phyloP scores from a whole-genome alignment of 2,329 filamentous ascomycete genomes.

The Cladorrhinum sp. region DNA sequence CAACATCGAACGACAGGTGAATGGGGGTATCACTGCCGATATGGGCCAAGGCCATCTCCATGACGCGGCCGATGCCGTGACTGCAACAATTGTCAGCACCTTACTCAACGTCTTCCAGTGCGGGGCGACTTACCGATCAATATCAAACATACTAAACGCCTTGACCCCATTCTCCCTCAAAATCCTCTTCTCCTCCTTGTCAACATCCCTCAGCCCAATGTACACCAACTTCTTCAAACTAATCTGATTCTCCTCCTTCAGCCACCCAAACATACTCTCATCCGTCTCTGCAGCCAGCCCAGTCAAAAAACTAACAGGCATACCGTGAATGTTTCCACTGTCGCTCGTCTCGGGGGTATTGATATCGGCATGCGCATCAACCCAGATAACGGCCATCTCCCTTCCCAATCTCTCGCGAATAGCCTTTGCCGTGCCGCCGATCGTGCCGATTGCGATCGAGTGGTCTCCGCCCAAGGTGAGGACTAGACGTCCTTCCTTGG shows the following conservation, averaged over 20 bases:
- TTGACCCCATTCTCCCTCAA: constrained; percentile 85
- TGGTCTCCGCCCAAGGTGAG: constrained; percentile 95
- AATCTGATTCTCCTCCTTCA: constrained; percentile 66
- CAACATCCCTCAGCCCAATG: constrained; percentile 91
- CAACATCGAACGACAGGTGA: constrained; percentile 95
- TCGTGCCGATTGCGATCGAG: constrained; percentile 90
- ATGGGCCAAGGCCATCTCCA: constrained; percentile 97
- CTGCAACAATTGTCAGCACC: constrained; percentile 41
- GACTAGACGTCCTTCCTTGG: constrained; percentile 77
- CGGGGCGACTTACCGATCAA: constrained; percentile 66
- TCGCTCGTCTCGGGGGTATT: constrained; percentile 89
- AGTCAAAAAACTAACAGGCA: constrained; percentile 91
- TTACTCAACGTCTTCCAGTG: background rate
- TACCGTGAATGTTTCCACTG: constrained; percentile 94
- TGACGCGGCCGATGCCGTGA: constrained; percentile 89
- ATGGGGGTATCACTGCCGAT: constrained; percentile 94
- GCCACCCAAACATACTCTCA: constrained; percentile 85
- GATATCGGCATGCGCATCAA: constrained; percentile 96
- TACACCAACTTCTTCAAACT: constrained; percentile 88
- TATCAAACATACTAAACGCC: constrained; percentile 98
- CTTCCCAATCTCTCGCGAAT: constrained; percentile 75
- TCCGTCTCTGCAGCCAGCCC: constrained; percentile 75
- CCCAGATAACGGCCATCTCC: constrained; percentile 96
- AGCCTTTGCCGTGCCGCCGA: constrained; percentile 83
- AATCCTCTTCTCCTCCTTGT: constrained; percentile 89